phyloP scores from a whole-genome alignment of 2,329 filamentous ascomycete species.

The Penicillium digitatum region DNA sequence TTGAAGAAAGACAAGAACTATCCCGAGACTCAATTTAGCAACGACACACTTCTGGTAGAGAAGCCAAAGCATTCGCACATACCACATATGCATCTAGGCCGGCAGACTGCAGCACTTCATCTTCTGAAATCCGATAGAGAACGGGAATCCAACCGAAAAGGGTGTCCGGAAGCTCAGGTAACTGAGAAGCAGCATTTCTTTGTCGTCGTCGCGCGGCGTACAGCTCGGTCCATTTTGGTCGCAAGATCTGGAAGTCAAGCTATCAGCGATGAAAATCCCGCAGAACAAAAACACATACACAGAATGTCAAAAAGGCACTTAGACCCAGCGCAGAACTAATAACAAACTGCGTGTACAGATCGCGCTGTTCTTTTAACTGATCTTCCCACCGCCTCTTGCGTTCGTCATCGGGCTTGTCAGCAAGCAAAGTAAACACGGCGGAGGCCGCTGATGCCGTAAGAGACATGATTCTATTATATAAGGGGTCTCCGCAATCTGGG shows the following conservation, averaged over 20 bases:
- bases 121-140: constrained; percentile 77
- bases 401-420: constrained; percentile 16
- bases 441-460: constrained; percentile 27
- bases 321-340: constrained; percentile 43
- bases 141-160: constrained; percentile 92
- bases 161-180: constrained; percentile 76
- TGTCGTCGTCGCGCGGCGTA: constrained; percentile 86
- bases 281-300: constrained; percentile 32
- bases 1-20: constrained; percentile 92
- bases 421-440: constrained; percentile 20
- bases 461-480: constrained; percentile 25
- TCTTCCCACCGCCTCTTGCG: constrained; percentile 27
- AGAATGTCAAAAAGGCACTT: constrained; percentile 46
- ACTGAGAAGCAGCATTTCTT: constrained; percentile 57
- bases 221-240: constrained; percentile 84
- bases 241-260: constrained; percentile 58
- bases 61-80: constrained; percentile 30
- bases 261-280: constrained; percentile 10
- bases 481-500: neutral
- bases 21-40: constrained; percentile 1
- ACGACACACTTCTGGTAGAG: neutral
- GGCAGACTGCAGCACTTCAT: constrained; percentile 83
- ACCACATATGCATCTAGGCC: constrained; percentile 93
- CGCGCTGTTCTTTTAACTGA: constrained; percentile 35
- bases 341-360: constrained; percentile 44